Evolutionary conservation across 1,139 yeast species (phyloP).

Genomic region (Nadsonia commutata): DNA sequence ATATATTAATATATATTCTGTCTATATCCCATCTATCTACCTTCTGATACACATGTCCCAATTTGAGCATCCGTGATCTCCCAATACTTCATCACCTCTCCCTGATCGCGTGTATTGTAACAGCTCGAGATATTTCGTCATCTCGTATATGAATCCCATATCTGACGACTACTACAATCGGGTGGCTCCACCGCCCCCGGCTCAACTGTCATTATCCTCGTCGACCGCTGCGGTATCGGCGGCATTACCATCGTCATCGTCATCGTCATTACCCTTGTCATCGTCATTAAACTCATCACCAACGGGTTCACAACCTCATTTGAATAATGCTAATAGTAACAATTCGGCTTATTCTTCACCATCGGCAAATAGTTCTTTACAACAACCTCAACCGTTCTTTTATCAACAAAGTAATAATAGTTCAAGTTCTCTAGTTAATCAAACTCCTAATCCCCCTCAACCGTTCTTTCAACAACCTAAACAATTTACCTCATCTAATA

Average conservation of each 20-base stretch:
- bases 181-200: not conserved
- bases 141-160: not conserved
- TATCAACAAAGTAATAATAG: not conserved
- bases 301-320: too few relatives aligned
- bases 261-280: too few relatives aligned
- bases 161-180: not conserved
- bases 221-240: too few relatives aligned
- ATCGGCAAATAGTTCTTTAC: too few relatives aligned
- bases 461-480: not conserved
- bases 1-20: not conserved
- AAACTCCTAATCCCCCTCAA: not conserved
- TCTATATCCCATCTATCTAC: not conserved
- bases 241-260: too few relatives aligned
- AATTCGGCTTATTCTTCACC: too few relatives aligned
- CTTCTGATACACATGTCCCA: not conserved
- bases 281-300: too few relatives aligned
- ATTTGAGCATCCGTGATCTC: too few relatives aligned
- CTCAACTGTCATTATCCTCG: too few relatives aligned
- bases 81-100: too few relatives aligned
- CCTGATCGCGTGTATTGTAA: too few relatives aligned
- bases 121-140: not conserved
- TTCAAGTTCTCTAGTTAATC: not conserved
- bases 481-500: slow-evolving; percentile 4
- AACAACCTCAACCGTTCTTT: not conserved
- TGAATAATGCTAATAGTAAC: too few relatives aligned